Conservation (phyloP, 2,329 filamentous ascomycete species). For the Paramyrothecium roridum region DNA sequence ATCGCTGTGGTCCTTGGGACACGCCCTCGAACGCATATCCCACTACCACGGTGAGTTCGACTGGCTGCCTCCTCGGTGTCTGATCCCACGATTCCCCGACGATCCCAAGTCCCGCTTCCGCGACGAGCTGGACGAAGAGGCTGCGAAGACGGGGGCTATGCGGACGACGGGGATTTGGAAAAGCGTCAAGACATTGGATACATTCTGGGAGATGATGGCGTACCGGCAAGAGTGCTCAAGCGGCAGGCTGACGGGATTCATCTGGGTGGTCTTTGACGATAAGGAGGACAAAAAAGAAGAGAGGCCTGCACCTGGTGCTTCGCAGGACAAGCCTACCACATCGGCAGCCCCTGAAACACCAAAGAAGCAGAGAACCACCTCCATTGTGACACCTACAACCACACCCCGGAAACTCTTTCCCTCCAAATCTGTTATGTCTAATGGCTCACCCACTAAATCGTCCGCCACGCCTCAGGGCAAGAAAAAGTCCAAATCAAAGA, state of each 20-base stretch:
- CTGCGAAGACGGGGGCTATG: slow-evolving; percentile 52
- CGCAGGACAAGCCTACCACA: slow-evolving; percentile 7
- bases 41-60: slow-evolving; percentile 58
- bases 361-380: slow-evolving; percentile 18
- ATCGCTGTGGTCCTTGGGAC: slow-evolving; percentile 65
- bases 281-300: slow-evolving; percentile 11
- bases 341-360: slow-evolving; percentile 25
- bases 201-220: slow-evolving; percentile 99
- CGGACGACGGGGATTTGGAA: slow-evolving; percentile 71
- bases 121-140: slow-evolving; percentile 83
- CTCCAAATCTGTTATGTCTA: slow-evolving; percentile 11
- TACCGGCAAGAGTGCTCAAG: slow-evolving; percentile 94
- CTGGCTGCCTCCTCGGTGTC: slow-evolving; percentile 70
- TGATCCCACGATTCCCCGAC: slow-evolving; percentile 90
- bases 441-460: slow-evolving; percentile 3
- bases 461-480: slow-evolving; percentile 1
- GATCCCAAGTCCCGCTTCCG: slow-evolving; percentile 92
- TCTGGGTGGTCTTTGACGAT: slow-evolving; percentile 85
- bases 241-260: slow-evolving; percentile 86
- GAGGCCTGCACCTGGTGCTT: slow-evolving; percentile 15
- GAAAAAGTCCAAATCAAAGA: slow-evolving; percentile 29
- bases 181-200: slow-evolving; percentile 77
- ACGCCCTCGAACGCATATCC: slow-evolving; percentile 65
- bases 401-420: slow-evolving; percentile 30
- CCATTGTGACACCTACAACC: slow-evolving; percentile 23